A percentile compares a stretch with the other conserved stretches of the same genome.
Evolutionary conservation across 352 stramenopile species (phyloP).

Genomic region (Phytophthora brassicae): DNA sequence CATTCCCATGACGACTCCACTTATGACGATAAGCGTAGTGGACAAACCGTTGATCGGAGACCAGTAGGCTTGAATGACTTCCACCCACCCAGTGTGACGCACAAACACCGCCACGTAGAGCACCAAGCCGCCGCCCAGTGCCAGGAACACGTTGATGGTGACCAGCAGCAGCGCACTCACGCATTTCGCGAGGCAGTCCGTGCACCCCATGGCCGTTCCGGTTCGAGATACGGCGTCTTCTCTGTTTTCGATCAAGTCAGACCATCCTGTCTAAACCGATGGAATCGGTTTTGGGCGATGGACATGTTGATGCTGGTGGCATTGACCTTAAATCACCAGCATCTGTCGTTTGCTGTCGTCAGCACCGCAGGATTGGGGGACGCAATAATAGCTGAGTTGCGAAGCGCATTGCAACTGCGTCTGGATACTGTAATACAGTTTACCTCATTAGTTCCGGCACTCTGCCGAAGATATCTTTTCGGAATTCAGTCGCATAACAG

Average conservation of each 20-base stretch:
- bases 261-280: slow-evolving; percentile 14
- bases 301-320: no score
- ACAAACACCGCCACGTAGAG: slow-evolving; percentile 51
- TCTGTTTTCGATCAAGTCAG: slow-evolving; percentile 13
- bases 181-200: slow-evolving; percentile 31
- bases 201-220: slow-evolving; percentile 27
- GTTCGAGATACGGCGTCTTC: neutral
- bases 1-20: slow-evolving; percentile 52
- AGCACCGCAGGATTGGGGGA: slow-evolving; percentile 10
- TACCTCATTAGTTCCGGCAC: no score
- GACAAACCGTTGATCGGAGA: slow-evolving; percentile 42
- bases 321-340: no score
- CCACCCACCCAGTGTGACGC: slow-evolving; percentile 49
- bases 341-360: slow-evolving; percentile 15
- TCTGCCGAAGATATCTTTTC: no score
- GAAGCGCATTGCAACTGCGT: neutral
- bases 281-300: slow-evolving; percentile 1
- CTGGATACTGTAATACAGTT: no score
- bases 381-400: neutral
- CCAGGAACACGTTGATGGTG: slow-evolving; percentile 60
- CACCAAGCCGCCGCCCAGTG: slow-evolving; percentile 52
- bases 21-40: slow-evolving; percentile 49
- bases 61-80: slow-evolving; percentile 57
- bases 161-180: slow-evolving; percentile 49
- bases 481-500: no score